phyloP scores from a whole-genome alignment of 1,284 basidiomycete genomes.

The Coniferiporia sulphurascens region DNA sequence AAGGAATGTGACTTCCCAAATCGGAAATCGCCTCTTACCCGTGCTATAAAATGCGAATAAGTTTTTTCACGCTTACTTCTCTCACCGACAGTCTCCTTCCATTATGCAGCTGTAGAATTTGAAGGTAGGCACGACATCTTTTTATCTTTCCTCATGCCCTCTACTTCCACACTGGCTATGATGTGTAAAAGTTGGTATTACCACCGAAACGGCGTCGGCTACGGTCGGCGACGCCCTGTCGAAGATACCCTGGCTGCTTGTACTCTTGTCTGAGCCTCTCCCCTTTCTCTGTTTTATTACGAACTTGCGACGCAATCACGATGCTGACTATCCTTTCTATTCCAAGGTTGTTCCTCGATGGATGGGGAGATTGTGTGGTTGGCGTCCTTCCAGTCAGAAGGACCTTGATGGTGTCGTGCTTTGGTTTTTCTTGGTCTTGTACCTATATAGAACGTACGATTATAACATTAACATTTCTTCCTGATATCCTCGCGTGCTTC shows the following conservation, averaged over 20 bases:
- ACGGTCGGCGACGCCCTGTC: slow-evolving; percentile 7
- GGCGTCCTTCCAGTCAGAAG: no score
- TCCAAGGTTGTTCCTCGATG: background rate
- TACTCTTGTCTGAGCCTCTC: slow-evolving; percentile 13
- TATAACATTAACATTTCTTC: no score
- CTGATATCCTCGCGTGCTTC: no score
- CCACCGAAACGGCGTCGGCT: slow-evolving; percentile 12
- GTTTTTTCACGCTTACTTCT: no score
- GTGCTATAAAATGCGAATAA: no score
- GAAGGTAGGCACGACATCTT: background rate
- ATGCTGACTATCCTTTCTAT: background rate
- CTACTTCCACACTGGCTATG: background rate
- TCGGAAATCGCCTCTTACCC: no score
- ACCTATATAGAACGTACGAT: no score
- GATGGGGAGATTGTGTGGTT: no score
- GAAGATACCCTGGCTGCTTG: slow-evolving; percentile 17
- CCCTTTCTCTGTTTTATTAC: background rate
- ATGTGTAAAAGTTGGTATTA: slow-evolving; percentile 19
- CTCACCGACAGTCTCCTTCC: background rate
- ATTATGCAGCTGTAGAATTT: background rate
- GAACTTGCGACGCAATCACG: background rate
- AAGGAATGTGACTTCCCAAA: no score
- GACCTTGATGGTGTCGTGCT: no score
- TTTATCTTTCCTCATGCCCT: background rate
- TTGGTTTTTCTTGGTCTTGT: no score